Percentiles rank a stretch among this genome's conserved stretches.
These are phyloP conservation scores for Syncephalastrum sp. DNA, from an alignment of 371 early-diverging fungal genomes.

Conservation along the genomic window DNA sequence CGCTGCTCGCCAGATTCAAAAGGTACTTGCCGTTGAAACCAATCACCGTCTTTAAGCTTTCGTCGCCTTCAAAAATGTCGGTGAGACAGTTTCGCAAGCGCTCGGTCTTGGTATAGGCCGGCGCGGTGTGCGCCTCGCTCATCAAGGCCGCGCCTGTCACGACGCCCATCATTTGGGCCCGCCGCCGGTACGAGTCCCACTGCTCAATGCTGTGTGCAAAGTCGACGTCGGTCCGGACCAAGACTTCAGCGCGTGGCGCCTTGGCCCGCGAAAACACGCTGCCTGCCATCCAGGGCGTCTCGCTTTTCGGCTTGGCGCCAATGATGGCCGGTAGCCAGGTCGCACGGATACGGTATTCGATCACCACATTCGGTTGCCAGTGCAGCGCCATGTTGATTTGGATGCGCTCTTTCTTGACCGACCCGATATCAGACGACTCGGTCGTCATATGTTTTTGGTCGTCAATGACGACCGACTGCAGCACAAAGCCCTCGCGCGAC, in stretches of 20 bases:
- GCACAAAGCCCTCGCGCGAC: constrained; percentile 83
- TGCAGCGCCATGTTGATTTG: constrained; percentile 69
- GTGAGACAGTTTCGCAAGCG: constrained; percentile 67
- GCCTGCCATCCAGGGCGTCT: constrained; percentile 27
- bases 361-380: constrained; percentile 88
- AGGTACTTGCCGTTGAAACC: constrained; percentile 35
- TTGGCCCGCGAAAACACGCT: constrained; percentile 39
- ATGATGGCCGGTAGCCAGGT: constrained; percentile 43
- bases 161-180: constrained; percentile 49
- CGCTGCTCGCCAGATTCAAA: background rate
- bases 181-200: constrained; percentile 41
- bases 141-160: constrained; percentile 39
- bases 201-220: constrained; percentile 52
- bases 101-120: constrained; percentile 63
- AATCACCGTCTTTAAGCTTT: constrained; percentile 49
- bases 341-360: constrained; percentile 78
- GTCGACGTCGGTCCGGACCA: constrained; percentile 38
- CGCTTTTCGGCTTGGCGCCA: constrained; percentile 16
- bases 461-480: constrained; percentile 62
- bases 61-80: constrained; percentile 75
- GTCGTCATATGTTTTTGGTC: constrained; percentile 23
- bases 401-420: constrained; percentile 55
- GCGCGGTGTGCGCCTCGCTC: constrained; percentile 48
- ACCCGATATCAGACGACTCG: constrained; percentile 23
- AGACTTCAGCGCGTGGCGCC: constrained; percentile 47